Evolutionary conservation across 108 stramenopile species (phyloP), one percentile per base, ranked within the genome.

Genomic region (Skeletonema marinoi): DNA sequence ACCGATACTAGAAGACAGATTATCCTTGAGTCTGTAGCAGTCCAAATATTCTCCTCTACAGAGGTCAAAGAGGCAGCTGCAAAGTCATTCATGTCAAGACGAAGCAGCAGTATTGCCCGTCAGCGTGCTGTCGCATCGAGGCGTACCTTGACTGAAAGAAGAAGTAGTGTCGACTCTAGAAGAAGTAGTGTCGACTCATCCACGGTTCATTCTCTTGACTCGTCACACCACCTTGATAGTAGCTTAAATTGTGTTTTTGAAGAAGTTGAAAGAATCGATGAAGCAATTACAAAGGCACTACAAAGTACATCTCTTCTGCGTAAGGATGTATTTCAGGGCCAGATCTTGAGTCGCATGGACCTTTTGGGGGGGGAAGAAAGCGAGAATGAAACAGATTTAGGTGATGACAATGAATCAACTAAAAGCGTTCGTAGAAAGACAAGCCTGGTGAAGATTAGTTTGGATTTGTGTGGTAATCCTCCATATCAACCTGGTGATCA

Each of bases 401-500:
- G 19, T 21, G 50, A 66, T 29, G 50, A 9, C 31, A 21, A 35
- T 13, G 69, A 42, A 36, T 25, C 25, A 25, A 25, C 25, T 25
- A 25, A 29, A 41, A 16, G 11, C 33, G 48, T 17, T 3, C 44
- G 51, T 14, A 56, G 69, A 14, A 70, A 54, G 17, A 70, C 67
- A 1, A 51, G 42, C 13, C 29, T 70, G 0, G 1, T 70, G 0
- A 70, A 70, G 51, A 70, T 70, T 46, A 54, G 58, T 33, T 56
- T 70, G 16, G 9, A 58, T 25, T 25, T 7, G 11, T 56, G 69
- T 19, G 69, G 69, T 31, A 58, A 30, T 31, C 69, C 69, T n/a
- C 69, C 69, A 2, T 70, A 70, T 63, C 62, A 63, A 31, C 62
- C 56, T n/a, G 70, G 70, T 11, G 70, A 71, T 60, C 70, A 71